phyloP scores from a whole-genome alignment of 192 early-diverging fungal species.

The Glomus cerebriforme region DNA sequence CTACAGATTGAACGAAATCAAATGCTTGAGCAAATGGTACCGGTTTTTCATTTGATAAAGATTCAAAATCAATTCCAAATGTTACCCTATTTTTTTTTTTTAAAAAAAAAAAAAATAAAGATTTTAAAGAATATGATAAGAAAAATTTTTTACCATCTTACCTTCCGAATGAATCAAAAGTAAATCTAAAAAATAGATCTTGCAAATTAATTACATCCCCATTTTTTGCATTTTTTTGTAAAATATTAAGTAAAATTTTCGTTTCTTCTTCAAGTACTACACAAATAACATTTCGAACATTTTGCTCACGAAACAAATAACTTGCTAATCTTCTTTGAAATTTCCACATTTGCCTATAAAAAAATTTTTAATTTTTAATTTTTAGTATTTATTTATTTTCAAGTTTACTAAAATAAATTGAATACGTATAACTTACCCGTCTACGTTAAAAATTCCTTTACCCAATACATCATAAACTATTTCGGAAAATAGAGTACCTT shows the following conservation, averaged over 20 bases:
- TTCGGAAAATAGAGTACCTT: constrained; percentile 21
- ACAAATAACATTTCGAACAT: constrained; percentile 22
- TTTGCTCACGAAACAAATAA: constrained; percentile 5
- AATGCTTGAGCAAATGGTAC: constrained; percentile 53
- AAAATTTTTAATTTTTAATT: background rate
- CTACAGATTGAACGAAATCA: constrained; percentile 49
- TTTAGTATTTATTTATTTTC: background rate
- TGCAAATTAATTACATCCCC: constrained; percentile 48
- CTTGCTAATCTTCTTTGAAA: constrained; percentile 18
- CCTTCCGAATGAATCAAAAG: constrained; percentile 45
- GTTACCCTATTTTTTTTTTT: constrained; percentile 35
- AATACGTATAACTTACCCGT: constrained; percentile 30
- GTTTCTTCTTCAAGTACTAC: background rate
- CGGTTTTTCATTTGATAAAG: constrained; percentile 33
- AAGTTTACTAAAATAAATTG: no score
- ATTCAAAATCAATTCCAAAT: constrained; percentile 39
- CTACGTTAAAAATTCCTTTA: constrained; percentile 42
- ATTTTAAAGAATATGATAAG: no score
- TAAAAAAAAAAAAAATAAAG: no score
- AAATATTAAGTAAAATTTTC: background rate
- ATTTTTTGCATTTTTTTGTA: constrained; percentile 26
- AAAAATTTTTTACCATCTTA: no score
- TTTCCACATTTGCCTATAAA: background rate
- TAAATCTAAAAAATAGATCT: constrained; percentile 34
- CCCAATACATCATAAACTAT: constrained; percentile 36